Evolutionary conservation across 352 stramenopile species (phyloP), one percentile per base, ranked within the genome.

Genomic region (Phytophthora cryptogea): DNA sequence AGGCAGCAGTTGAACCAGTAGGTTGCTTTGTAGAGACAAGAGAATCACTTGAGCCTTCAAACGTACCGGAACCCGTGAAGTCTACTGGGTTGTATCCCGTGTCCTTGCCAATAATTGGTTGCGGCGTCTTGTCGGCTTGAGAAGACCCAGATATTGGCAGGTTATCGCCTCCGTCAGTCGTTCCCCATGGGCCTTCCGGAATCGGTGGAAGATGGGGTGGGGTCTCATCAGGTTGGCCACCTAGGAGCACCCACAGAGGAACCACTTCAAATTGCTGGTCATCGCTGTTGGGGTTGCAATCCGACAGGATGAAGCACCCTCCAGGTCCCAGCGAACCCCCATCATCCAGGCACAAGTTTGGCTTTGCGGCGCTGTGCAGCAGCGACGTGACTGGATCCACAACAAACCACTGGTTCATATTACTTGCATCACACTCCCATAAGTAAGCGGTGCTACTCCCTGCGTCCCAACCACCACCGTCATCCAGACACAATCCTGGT

Each of bases 391-490:
- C 26, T 1, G 52, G 10, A 28, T 77, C 65, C n/a, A 59, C 31
- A 8, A 46, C 27, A 50, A 74, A 72, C 43, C 52, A 58, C 31
- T 77, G 69, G 36, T 74, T 74, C 35, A 27, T 23, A 28, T 70
- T 63, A 10, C 48, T 41, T 16, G 39, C 11, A 16, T 70, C 40
- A 27, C 66, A 74, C 11, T 59, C 8, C 51, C 52, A 70, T 11
- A 68, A 27, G 7, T 59, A 47, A 31, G 54, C 40, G 0, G 33
- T 46, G 1, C 13, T 56, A 1, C 36, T 8, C 2, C 41, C 66
- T 16, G 36, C 26, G 2, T 11, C 28, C 39, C 37, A 50, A 36
- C 49, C 52, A 43, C 64, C 56, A 8, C 54, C 58, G 16, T 74
- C 68, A n/a, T 78, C 65, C 20, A 74, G 41, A 30, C 69, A 77